Evolutionary conservation across 2,329 filamentous ascomycete genomes (phyloP).

Genomic region (Alternaria sp.): DNA sequence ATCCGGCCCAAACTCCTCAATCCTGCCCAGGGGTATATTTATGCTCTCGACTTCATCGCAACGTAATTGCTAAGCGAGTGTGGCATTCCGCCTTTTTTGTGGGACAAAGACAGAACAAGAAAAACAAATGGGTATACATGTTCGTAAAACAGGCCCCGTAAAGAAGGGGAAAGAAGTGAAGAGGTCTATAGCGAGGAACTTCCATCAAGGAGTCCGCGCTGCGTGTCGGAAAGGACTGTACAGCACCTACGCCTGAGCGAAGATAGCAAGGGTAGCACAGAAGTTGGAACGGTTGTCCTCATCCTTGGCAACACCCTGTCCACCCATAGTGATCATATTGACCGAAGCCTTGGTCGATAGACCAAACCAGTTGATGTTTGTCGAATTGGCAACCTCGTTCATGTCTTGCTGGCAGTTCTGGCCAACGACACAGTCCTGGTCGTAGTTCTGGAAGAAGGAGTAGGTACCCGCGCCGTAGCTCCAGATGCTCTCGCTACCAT

Average conservation of each 20-base stretch:
- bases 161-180: slow-evolving; percentile 30
- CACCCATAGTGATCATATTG: slow-evolving; percentile 58
- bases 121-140: slow-evolving; percentile 28
- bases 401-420: slow-evolving; percentile 63
- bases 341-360: slow-evolving; percentile 60
- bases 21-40: slow-evolving; percentile 26
- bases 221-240: not conserved
- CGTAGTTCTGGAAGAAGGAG: slow-evolving; percentile 68
- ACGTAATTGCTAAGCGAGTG: slow-evolving; percentile 23
- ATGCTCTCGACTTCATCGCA: slow-evolving; percentile 7
- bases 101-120: slow-evolving; percentile 21
- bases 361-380: slow-evolving; percentile 58
- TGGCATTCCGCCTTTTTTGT: slow-evolving; percentile 13
- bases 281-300: slow-evolving; percentile 60
- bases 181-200: slow-evolving; percentile 10
- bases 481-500: slow-evolving; percentile 52
- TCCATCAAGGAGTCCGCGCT: slow-evolving; percentile 23
- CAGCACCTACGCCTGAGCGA: slow-evolving; percentile 33
- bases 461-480: slow-evolving; percentile 63
- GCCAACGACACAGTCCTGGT: slow-evolving; percentile 57
- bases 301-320: slow-evolving; percentile 50
- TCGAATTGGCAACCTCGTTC: slow-evolving; percentile 55
- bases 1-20: slow-evolving; percentile 14
- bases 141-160: slow-evolving; percentile 21
- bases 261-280: slow-evolving; percentile 57